Conservation (phyloP, 805 yeast species). For the Scheffersomyces ergatensis region DNA sequence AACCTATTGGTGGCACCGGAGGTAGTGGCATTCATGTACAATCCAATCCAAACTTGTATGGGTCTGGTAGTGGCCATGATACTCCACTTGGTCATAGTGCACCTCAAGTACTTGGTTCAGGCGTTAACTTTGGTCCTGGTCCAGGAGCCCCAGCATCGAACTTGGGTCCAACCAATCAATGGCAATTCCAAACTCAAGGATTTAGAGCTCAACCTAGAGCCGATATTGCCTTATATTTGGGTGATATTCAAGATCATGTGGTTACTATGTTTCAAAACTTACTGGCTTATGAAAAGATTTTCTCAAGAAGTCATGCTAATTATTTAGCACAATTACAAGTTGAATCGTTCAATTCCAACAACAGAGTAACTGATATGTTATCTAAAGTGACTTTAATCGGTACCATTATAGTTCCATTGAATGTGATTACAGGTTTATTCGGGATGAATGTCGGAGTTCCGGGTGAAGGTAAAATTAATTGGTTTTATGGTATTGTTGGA, state of each 20-base stretch:
- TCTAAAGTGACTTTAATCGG: conserved; percentile 89
- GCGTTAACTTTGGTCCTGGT: conserved; percentile 34
- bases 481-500: conserved; percentile 32
- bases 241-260: conserved; percentile 96
- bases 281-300: conserved; percentile 86
- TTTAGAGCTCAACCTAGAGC: conserved; percentile 64
- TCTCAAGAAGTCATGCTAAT: conserved; percentile 87
- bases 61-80: conserved; percentile 2
- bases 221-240: conserved; percentile 87
- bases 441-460: conserved; percentile 96
- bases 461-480: conserved; percentile 46
- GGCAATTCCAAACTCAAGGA: conserved; percentile 12
- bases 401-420: conserved; percentile 86
- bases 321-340: conserved; percentile 93
- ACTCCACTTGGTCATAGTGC: not conserved
- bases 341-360: conserved; percentile 82
- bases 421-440: conserved; percentile 84
- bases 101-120: conserved; percentile 13
- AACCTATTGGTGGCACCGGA: not conserved
- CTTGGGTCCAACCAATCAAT: conserved; percentile 8
- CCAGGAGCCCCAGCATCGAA: conserved; percentile 23
- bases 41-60: conserved; percentile 1
- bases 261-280: conserved; percentile 93
- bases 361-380: conserved; percentile 80
- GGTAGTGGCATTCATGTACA: not conserved